Base-by-base conservation (phyloP, 2,329 filamentous ascomycete species). In the Zelopaecilomyces penicillatus region DNA sequence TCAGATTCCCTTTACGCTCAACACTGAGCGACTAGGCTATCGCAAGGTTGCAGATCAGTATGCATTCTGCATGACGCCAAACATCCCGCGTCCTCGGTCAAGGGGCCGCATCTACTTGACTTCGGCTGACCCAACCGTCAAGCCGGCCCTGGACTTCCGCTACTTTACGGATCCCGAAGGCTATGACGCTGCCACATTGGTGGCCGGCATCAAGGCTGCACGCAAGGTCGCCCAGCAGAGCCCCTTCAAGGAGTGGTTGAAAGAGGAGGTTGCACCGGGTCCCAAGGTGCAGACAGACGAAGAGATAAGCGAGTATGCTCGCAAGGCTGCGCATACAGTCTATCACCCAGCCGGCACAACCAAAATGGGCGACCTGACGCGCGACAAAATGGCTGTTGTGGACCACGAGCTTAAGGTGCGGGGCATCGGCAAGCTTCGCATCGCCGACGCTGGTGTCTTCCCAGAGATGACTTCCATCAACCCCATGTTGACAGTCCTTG, bases 41-140 rank as follows among this genome's bases (percentile, higher is more conserved):
- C 73, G 71, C 36, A 61, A 65, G 47, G 59, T 75, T 49, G 56
- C 76, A 49, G 80, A 90, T 53, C 85, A 83, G 49, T 84, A 90
- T 57, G 87, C 87, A 42, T 94, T 94, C 73, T 93, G 87, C 77
- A 93, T 93, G 83, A 93, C 87, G 11, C 87, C 87, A 57, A 93
- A 94, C 70, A 93, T 94, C 57, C 87, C 86, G 31, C 85, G 87
- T 27, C 84, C 87, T 29, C 82, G 85, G 43, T 89, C 85, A 39
- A 80, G 83, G 44, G 87, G 87, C 47, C 78, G 81, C 52, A 71
- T 91, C 57, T 91, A 85, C 68, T 78, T 91, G 53, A 87, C 83
- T 43, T 87, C 83, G 29, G 65, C 80, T 32, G 84, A 91, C 65
- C 85, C 87, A 1, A 73, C 60, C 52, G 81, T 87, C 62, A 91